phyloP scores from a whole-genome alignment of 2,329 filamentous ascomycete genomes.

The Phyllosticta capitalensis region DNA sequence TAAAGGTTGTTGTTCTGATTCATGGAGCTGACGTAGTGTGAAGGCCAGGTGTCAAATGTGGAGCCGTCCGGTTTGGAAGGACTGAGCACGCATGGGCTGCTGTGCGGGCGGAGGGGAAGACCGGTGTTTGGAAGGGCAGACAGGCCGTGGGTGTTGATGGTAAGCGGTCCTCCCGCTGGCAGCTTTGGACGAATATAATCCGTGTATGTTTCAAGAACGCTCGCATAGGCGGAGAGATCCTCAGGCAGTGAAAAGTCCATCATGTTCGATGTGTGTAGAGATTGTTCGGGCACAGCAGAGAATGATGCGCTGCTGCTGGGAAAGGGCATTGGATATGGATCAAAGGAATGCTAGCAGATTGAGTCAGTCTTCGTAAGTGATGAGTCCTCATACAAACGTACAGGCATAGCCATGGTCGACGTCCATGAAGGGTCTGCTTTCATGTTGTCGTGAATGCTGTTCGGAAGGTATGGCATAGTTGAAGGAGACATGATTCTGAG shows the following conservation, averaged over 20 bases:
- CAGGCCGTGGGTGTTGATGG: neutral
- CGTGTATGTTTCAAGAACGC: neutral
- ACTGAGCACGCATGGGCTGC: slow-evolving; percentile 35
- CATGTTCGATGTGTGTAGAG: neutral
- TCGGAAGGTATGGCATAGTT: no score
- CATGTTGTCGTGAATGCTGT: no score
- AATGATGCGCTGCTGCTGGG: neutral
- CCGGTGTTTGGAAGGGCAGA: neutral
- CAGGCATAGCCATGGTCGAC: neutral
- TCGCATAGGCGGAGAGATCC: neutral
- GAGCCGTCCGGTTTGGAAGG: slow-evolving; percentile 20
- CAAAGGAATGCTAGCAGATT: neutral
- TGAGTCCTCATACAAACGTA: neutral
- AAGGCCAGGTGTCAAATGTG: slow-evolving; percentile 19
- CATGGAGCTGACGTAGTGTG: no score
- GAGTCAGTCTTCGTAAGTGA: neutral
- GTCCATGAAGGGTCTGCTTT: neutral
- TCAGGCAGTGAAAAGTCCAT: neutral
- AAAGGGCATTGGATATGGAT: neutral
- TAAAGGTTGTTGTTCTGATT: slow-evolving; percentile 20
- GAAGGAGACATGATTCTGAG: neutral
- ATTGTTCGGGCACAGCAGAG: neutral
- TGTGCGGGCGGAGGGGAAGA: slow-evolving; percentile 29
- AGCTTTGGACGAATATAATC: neutral
- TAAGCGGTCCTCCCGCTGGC: neutral